phyloP scores from a whole-genome alignment of 371 early-diverging fungal species.

The Rhizopus microsporus region DNA sequence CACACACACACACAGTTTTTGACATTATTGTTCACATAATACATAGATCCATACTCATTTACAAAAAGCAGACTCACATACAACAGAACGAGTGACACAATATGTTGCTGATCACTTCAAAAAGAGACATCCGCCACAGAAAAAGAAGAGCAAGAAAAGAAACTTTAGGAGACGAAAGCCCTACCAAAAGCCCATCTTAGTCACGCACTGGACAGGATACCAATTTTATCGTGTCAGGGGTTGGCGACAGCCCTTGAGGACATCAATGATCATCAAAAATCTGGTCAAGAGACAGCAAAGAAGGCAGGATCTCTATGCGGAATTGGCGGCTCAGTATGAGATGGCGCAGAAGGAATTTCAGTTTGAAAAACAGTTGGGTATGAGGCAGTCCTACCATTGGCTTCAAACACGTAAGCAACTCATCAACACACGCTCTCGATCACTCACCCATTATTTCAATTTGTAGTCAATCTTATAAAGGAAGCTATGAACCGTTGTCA shows the following conservation, averaged over 20 bases:
- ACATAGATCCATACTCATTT: slow-evolving; percentile 12
- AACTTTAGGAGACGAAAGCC: slow-evolving; percentile 17
- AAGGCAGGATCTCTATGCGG: slow-evolving; percentile 5
- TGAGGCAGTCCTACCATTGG: background rate
- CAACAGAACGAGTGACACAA: slow-evolving; percentile 1
- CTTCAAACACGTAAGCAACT: background rate
- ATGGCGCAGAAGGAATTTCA: slow-evolving; percentile 15
- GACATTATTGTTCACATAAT: background rate
- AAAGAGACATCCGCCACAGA: background rate
- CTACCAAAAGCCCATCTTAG: slow-evolving; percentile 19
- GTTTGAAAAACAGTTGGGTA: slow-evolving; percentile 11
- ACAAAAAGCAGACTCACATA: slow-evolving; percentile 2
- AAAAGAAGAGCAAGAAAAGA: slow-evolving; percentile 3
- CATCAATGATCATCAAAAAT: slow-evolving; percentile 30
- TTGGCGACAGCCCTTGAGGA: slow-evolving; percentile 26
- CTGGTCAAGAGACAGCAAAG: slow-evolving; percentile 17
- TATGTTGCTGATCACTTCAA: slow-evolving; percentile 1
- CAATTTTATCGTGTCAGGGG: slow-evolving; percentile 28
- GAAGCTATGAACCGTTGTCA: background rate
- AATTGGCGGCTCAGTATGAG: slow-evolving; percentile 8
- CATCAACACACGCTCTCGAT: too few relatives aligned
- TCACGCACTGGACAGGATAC: slow-evolving; percentile 11
- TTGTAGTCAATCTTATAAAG: background rate
- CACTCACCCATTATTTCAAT: background rate
- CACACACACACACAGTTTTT: too few relatives aligned